Base-by-base conservation (phyloP, 495 filamentous ascomycete genomes). In the Saxophila tyrrhenica region DNA sequence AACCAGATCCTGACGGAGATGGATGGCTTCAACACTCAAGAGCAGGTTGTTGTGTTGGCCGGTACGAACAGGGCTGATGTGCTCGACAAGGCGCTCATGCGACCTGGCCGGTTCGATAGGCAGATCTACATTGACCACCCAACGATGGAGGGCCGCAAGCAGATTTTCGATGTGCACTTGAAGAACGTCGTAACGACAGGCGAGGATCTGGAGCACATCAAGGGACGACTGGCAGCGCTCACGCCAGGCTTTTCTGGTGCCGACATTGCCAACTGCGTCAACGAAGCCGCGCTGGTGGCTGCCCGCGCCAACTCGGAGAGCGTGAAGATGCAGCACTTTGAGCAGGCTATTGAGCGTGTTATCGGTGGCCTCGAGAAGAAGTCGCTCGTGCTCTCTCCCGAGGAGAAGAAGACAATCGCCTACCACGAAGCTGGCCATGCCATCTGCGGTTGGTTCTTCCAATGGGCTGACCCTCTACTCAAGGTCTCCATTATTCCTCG, bases 1-100 rank as follows among this genome's bases (percentile, higher is more conserved):
- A 98, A 98, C 67, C 92, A 98, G 71, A 95, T 98, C 54, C 76
- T 98, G 48, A 98, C 92, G 0, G 94, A 98, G 67, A 98, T 98
- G 92, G 92, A 98, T 67, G 92, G 92, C 50, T 97, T 97, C 80
- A 97, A 96, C 65, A 97, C 92, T 9, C 80, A 85, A 1, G 92
- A 98, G 62, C 94, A 97, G 72, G 85, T 98, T 29, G 91, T 97
- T 52, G 92, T 98, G n/a, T 78, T 98, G 52, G 92, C 92, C 44
- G 92, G 94, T 73, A 98, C 92, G 39, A 97, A 97, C 69, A 76
- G 92, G 68, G 82, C 89, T 25, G 92, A 97, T 67, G 80, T 97
- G 48, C 81, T 98, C 15, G 92, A 98, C 68, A 86, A 89, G 72
- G 92, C 92, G 16, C 73, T 98, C 55, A 88, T 97, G 86, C 86